Evolutionary conservation across 805 yeast species (phyloP), one percentile per base, ranked within the genome.

Genomic region (Myxozyma monticola): DNA sequence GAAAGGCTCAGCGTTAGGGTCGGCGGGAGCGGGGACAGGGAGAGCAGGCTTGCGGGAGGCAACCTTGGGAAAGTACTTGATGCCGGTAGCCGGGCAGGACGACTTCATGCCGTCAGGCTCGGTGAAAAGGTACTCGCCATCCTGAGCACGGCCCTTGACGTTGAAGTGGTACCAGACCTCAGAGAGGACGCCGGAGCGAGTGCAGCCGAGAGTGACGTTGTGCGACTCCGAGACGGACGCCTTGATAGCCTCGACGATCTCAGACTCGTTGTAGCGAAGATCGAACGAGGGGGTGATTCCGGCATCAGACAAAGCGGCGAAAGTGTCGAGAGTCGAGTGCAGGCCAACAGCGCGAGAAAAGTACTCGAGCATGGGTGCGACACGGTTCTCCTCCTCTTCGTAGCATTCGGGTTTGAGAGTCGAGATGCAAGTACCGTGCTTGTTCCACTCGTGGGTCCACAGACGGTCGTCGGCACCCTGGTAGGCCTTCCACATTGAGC

Each of bases 371-470:
- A 86, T 89, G 44, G 72, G 63, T 60, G 66, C 65, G 52, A 67
- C 51, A 46, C 60, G 45, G 34, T 60, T 46, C 12, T 66, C 62
- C 21, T 54, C 59, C 6, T 46, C 42, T 10, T 45, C 60, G 67
- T 88, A 89, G 67, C 98, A 90, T 3, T 67, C 60, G 2, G 93
- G 86, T 48, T 76, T 79, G 39, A 90, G 71, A 0, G 96, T 88
- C 41, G 83, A 79, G 76, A 89, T 82, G 69, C 97, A 90, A 8
- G 96, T 88, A 21, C 90, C 97, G 65, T 90, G 98, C 66, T 90
- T 90, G 71, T 90, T 89, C 75, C 79, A 90, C 68, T 90, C 97
- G 68, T 90, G 96, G 30, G 78, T 75, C 98, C 98, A 90, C 43
- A 90, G 71, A 4, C 75, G 65, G 50, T 79, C 82, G 64, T 85